Evolutionary conservation across 441 rosid species (phyloP), one percentile per base, ranked within the genome.

Genomic region (Aquilaria agallochum): DNA sequence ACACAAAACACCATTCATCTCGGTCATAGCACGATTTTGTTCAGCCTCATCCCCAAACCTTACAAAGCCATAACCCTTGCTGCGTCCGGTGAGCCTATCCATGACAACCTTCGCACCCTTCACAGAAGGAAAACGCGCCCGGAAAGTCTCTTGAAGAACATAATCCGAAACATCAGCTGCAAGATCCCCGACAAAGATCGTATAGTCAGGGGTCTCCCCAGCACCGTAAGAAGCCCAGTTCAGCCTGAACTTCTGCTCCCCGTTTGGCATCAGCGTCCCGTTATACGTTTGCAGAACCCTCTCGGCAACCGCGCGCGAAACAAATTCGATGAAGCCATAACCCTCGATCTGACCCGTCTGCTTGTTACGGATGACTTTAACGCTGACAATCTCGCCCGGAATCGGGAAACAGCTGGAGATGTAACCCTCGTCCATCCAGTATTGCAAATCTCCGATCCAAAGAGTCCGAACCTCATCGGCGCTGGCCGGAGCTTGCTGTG

Each of bases 21-120:
- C 95, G 50, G 69, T 67, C 90, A 88, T 78, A 10, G 95, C 88
- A 62, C 89, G 86, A 36, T 75, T 7, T 55, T 88, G 91, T 61
- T 88, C 95, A 47, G 61, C 64, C 72, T 88, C 89, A 70, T 88
- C 95, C 5, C 69, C 74, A 72, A 88, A 88, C 57, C 83, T 75
- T 53, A 88, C 92, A 78, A 88, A 88, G 3, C 95, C 92, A 73
- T 88, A 88, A 27, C 92, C 92, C 62, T 88, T 88, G 11, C 90
- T 60, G 9, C 88, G 90, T 33, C 84, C 87, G 61, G 95, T 88
- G 6, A 69, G 64, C 80, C 86, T 85, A 71, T 88, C 95, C 58
- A 80, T 83, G 15, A 88, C 95, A 67, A 88, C 88, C 75, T 88
- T 88, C 5, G 95, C 95, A 66, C 95, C 92, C 69, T 83, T 88